Base-by-base conservation (phyloP, 129 eudicot species). In the Apium graveolens region DNA sequence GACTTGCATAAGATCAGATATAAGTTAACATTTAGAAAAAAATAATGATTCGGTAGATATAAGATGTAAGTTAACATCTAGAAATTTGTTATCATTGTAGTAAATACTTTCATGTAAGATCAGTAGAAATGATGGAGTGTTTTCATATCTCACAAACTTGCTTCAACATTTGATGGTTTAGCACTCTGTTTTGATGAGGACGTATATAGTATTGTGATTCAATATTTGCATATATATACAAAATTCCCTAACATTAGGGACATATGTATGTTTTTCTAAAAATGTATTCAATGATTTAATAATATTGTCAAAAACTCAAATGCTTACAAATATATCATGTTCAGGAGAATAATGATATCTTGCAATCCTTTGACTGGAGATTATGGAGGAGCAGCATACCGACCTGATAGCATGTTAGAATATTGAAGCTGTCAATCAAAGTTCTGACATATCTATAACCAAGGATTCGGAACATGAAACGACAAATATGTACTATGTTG, bases 401-500 rank as follows among this genome's bases (percentile, higher is more conserved):
- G 42, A 68, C 73, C 73, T 68, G 73, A 68, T 32, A 18, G 42
- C 42, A 60, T 68, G 24, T 35, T 32, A 35, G 73, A 68, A 68
- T 68, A 32, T 68, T 32, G 75, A 38, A 70, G 27, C 17, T 70
- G 75, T 70, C 41, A 32, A 70, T 70, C 44, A 38, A 70, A 70
- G 43, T 34, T 38, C 27, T 37, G 26, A 37, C 74, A 70, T 32
- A 70, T 70, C 74, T 70, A 35, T 6, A 38, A 70, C 26, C 26
- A 70, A 70, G 75, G 44, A 70, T 70, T 20, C 38, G 75, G 44
- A 34, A 34, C 75, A 32, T 14, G 43, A 70, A 70, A 70, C 75
- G 75, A 70, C 75, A 70, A 38, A 69, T 11, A 16, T 70, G 43
- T 60, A 21, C 44, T 70, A 68, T 31, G 73, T 68, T 35, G 41